phyloP scores from a whole-genome alignment of 2,329 filamentous ascomycete genomes.

The Colletotrichum euphorbiae region DNA sequence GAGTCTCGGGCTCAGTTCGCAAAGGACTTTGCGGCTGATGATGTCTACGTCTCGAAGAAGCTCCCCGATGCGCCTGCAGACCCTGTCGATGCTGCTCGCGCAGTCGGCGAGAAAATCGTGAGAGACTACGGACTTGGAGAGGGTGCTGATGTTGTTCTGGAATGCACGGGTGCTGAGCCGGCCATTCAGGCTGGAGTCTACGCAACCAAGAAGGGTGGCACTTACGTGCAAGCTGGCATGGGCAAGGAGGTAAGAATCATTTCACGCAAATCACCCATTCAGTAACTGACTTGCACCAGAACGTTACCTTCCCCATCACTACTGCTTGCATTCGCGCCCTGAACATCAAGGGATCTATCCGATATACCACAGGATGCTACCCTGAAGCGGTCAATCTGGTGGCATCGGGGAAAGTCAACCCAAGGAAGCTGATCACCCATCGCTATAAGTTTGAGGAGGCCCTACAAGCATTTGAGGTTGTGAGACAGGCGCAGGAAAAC shows the following conservation, averaged over 20 bases:
- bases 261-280: too few species aligned
- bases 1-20: conserved; percentile 56
- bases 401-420: conserved; percentile 58
- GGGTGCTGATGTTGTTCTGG: conserved; percentile 62
- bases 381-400: conserved; percentile 68
- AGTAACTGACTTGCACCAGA: conserved; percentile 42
- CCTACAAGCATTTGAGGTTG: conserved; percentile 75
- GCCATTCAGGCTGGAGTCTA: conserved; percentile 62
- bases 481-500: conserved; percentile 74
- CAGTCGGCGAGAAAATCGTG: conserved; percentile 60
- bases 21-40: conserved; percentile 56
- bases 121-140: conserved; percentile 53
- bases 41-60: conserved; percentile 53
- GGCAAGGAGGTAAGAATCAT: conserved; percentile 50
- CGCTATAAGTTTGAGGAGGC: conserved; percentile 72
- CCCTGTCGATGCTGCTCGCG: conserved; percentile 63
- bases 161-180: conserved; percentile 44
- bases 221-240: conserved; percentile 64
- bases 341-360: conserved; percentile 78
- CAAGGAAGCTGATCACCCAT: conserved; percentile 74
- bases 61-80: conserved; percentile 53
- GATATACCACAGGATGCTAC: conserved; percentile 81
- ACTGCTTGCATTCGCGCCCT: conserved; percentile 80
- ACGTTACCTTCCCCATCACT: conserved; percentile 71
- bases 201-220: conserved; percentile 58